Percentiles rank a stretch among this genome's conserved stretches.
Conservation (phyloP, 164 flowering plant species). For the Magnolia sinica region DNA sequence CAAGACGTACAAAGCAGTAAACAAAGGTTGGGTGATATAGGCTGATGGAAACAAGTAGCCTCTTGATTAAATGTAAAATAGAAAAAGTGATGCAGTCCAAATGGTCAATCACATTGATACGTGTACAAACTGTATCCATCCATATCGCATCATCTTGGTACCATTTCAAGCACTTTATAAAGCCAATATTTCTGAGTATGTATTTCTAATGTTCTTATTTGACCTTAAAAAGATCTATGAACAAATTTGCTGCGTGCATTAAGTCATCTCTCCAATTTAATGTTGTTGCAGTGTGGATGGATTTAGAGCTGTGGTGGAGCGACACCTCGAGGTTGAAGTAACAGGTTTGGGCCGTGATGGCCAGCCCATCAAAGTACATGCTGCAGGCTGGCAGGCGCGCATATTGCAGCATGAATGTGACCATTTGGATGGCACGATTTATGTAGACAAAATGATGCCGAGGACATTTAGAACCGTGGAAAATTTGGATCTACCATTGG, state of each 20-base stretch:
- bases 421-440: slow-evolving; percentile 85
- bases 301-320: slow-evolving; percentile 81
- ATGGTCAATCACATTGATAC: too few relatives aligned
- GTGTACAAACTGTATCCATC: too few relatives aligned
- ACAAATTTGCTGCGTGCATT: background rate
- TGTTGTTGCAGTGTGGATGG: slow-evolving; percentile 72
- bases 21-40: too few relatives aligned
- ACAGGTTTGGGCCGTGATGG: slow-evolving; percentile 75
- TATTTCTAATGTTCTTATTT: background rate
- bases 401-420: slow-evolving; percentile 93
- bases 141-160: background rate
- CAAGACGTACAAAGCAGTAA: too few relatives aligned
- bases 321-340: slow-evolving; percentile 74
- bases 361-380: slow-evolving; percentile 58
- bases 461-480: slow-evolving; percentile 74
- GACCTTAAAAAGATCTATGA: background rate
- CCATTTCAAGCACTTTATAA: background rate
- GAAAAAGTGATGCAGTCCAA: too few relatives aligned
- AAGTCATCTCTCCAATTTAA: background rate
- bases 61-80: too few relatives aligned
- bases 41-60: too few relatives aligned
- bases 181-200: background rate
- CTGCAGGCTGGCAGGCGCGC: slow-evolving; percentile 94
- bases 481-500: slow-evolving; percentile 82
- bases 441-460: slow-evolving; percentile 81